A percentile compares a stretch with the other conserved stretches of the same genome.
Conservation (phyloP, 2,329 filamentous ascomycete genomes). For the Venturia aucupariae region DNA sequence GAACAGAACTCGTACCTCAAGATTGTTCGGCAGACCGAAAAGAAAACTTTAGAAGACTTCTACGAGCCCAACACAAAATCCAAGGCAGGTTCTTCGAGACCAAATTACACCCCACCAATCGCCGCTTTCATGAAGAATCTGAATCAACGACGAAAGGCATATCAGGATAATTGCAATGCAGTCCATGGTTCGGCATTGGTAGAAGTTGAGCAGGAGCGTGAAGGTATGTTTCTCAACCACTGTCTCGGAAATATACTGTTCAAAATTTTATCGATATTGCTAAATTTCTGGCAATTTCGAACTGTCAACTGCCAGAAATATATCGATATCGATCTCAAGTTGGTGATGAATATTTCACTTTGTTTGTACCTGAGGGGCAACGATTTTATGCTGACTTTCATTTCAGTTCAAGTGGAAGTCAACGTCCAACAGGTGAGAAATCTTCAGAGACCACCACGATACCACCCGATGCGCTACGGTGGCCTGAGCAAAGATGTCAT, state of each 20-base stretch:
- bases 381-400: too few species aligned
- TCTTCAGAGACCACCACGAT: constrained; percentile 38
- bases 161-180: constrained; percentile 37
- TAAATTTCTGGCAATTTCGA: too few species aligned
- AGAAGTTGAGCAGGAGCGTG: constrained; percentile 43
- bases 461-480: constrained; percentile 33
- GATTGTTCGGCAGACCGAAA: constrained; percentile 43
- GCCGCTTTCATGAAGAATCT: constrained; percentile 28
- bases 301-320: too few species aligned
- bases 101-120: constrained; percentile 23
- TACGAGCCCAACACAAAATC: constrained; percentile 36
- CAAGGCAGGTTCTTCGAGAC: constrained; percentile 15
- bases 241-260: too few species aligned
- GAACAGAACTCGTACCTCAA: constrained; percentile 35
- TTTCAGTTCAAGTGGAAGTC: constrained; percentile 34
- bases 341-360: too few species aligned
- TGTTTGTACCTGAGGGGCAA: too few species aligned
- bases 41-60: constrained; percentile 48
- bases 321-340: too few species aligned
- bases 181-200: constrained; percentile 44
- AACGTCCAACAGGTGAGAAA: constrained; percentile 51
- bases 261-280: too few species aligned
- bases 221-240: too few species aligned
- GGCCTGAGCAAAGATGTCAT: constrained; percentile 41
- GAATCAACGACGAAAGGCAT: constrained; percentile 24